Conservation (phyloP, 169 alveolate genomes). For the Eimeria falciformis region DNA sequence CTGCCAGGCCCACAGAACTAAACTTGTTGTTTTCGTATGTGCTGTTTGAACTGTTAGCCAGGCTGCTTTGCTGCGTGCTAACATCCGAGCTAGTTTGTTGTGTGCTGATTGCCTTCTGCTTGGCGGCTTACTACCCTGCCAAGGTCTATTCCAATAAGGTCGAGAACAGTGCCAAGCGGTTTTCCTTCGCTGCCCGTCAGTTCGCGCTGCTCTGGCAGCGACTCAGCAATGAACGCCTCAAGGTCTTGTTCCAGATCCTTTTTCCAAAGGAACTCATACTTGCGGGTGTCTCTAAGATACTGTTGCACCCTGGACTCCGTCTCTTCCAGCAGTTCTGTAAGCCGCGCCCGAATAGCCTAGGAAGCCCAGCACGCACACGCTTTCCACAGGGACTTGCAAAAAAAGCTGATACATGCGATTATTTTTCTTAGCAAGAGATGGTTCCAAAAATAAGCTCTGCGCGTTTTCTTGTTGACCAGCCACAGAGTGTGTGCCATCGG, state of each 20-base stretch:
- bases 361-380: not conserved
- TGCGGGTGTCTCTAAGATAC: constrained; percentile 84
- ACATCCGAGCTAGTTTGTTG: not conserved
- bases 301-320: constrained; percentile 76
- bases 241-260: constrained; percentile 89
- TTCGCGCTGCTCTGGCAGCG: constrained; percentile 83
- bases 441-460: too few relatives aligned
- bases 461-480: too few relatives aligned
- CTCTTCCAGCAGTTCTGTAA: constrained; percentile 83
- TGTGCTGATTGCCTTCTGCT: not conserved
- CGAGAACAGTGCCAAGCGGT: constrained; percentile 85
- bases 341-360: constrained; percentile 85
- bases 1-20: not conserved
- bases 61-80: not conserved
- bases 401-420: too few relatives aligned
- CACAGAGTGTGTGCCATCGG: too few relatives aligned
- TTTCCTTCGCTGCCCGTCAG: constrained; percentile 79
- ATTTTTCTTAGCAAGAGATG: too few relatives aligned
- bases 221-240: constrained; percentile 87
- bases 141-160: constrained; percentile 82
- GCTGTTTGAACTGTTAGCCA: not conserved
- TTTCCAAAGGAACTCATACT: constrained; percentile 92
- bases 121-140: constrained; percentile 62
- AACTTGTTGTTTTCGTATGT: not conserved
- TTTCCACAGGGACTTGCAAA: too few relatives aligned